These are phyloP conservation scores for Pythium folliculosum DNA, from an alignment of 352 stramenopile species.

Conservation along the genomic window DNA sequence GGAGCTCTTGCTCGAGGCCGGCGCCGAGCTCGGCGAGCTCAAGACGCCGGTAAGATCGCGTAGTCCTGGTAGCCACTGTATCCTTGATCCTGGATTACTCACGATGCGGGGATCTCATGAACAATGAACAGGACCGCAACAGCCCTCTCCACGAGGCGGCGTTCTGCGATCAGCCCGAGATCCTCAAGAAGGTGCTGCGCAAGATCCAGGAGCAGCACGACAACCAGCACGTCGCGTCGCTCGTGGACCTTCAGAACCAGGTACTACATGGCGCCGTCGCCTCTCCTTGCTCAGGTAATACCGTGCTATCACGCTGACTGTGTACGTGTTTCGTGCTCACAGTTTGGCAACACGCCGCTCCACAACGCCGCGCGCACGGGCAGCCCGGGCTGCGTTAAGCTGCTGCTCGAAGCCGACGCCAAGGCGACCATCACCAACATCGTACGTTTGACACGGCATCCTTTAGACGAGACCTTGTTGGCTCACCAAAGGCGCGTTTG, in stretches of 20 bases:
- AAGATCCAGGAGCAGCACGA: constrained; percentile 49
- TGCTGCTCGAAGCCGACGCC: constrained; percentile 55
- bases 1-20: constrained; percentile 53
- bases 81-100: not conserved
- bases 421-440: constrained; percentile 51
- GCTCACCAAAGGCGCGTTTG: not conserved
- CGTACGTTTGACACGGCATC: constrained; percentile 30
- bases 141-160: constrained; percentile 74
- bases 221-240: constrained; percentile 34
- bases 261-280: constrained; percentile 19
- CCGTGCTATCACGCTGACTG: too few relatives aligned
- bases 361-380: constrained; percentile 72
- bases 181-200: constrained; percentile 49
- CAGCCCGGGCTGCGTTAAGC: constrained; percentile 43
- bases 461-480: not conserved
- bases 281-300: not conserved
- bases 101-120: not conserved
- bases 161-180: constrained; percentile 50
- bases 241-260: constrained; percentile 67
- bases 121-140: constrained; percentile 61
- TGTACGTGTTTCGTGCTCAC: not conserved
- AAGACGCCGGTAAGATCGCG: constrained; percentile 57
- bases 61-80: not conserved
- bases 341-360: constrained; percentile 82
- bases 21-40: constrained; percentile 57